These are phyloP conservation scores for Beauveria asiatica DNA, from an alignment of 2,329 filamentous ascomycete species.

Conservation along the genomic window DNA sequence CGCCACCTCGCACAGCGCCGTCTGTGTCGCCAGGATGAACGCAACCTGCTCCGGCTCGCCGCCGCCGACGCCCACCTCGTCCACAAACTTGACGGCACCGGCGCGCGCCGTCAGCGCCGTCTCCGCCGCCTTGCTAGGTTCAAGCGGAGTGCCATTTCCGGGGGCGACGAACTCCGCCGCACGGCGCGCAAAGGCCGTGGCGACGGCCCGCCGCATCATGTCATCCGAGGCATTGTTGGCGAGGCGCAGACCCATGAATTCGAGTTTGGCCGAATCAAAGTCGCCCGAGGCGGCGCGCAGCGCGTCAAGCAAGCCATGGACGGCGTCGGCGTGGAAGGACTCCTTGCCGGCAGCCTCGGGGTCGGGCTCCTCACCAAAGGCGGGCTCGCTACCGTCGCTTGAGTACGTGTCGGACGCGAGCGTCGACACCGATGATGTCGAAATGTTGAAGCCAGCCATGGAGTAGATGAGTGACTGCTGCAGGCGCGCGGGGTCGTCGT, in stretches of 20 bases:
- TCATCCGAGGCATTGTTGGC: conserved; percentile 83
- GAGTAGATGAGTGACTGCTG: conserved; percentile 49
- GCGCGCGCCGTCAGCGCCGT: conserved; percentile 46
- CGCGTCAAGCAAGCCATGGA: conserved; percentile 77
- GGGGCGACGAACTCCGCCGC: conserved; percentile 59
- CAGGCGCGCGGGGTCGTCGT: conserved; percentile 41
- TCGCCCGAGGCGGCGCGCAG: conserved; percentile 67
- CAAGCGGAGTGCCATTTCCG: conserved; percentile 36
- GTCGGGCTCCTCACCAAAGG: conserved; percentile 48
- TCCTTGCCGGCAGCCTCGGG: conserved; percentile 44
- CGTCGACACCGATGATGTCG: conserved; percentile 47
- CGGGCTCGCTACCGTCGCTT: conserved; percentile 58
- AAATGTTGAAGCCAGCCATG: conserved; percentile 43
- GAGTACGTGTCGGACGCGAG: conserved; percentile 57
- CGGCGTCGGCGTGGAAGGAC: conserved; percentile 78
- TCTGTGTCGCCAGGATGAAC: conserved; percentile 73
- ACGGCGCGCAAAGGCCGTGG: conserved; percentile 74
- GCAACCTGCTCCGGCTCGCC: conserved; percentile 76
- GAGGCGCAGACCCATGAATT: conserved; percentile 89
- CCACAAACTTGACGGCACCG: conserved; percentile 48
- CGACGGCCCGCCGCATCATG: conserved; percentile 80
- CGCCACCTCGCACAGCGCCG: conserved; percentile 56
- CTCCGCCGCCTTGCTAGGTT: conserved; percentile 57
- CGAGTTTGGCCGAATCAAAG: conserved; percentile 75
- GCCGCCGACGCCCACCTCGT: conserved; percentile 52